phyloP scores from a whole-genome alignment of 441 rosid genomes.

The Syzygium malaccense region DNA sequence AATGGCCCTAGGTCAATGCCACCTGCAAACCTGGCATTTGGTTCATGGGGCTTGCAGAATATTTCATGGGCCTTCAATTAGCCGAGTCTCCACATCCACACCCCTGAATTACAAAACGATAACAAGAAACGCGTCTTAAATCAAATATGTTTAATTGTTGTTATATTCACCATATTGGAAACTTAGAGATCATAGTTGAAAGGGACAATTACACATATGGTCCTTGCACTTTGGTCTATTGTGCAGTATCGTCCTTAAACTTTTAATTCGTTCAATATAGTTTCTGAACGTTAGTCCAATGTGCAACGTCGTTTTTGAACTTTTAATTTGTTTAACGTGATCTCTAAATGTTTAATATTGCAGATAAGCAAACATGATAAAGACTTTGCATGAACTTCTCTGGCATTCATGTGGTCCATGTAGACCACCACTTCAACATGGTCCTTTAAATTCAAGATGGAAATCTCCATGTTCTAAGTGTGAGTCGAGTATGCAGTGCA shows the following conservation, averaged over 20 bases:
- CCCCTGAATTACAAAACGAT: neutral
- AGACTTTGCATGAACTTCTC: neutral
- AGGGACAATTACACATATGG: neutral
- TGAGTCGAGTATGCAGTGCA: conserved; percentile 2
- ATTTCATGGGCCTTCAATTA: neutral
- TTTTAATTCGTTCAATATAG: neutral
- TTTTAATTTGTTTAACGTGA: neutral
- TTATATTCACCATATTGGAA: neutral
- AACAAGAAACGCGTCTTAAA: neutral
- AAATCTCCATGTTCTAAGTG: conserved; percentile 20
- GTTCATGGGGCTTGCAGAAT: neutral
- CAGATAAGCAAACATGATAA: neutral
- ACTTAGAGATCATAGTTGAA: neutral
- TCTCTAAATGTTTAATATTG: neutral
- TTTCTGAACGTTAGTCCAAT: neutral
- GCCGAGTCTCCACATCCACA: neutral
- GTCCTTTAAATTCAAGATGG: conserved; percentile 16
- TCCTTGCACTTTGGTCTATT: neutral
- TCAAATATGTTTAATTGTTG: neutral
- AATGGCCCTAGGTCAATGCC: neutral
- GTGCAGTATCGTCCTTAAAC: rapidly evolving
- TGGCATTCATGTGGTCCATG: neutral
- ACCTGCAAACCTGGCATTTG: neutral
- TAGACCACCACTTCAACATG: conserved; percentile 16
- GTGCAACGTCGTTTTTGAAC: neutral